A percentile compares a stretch with the other conserved stretches of the same genome.
phyloP scores from a whole-genome alignment of 306 rosid species.

The Fagus sylvatica region DNA sequence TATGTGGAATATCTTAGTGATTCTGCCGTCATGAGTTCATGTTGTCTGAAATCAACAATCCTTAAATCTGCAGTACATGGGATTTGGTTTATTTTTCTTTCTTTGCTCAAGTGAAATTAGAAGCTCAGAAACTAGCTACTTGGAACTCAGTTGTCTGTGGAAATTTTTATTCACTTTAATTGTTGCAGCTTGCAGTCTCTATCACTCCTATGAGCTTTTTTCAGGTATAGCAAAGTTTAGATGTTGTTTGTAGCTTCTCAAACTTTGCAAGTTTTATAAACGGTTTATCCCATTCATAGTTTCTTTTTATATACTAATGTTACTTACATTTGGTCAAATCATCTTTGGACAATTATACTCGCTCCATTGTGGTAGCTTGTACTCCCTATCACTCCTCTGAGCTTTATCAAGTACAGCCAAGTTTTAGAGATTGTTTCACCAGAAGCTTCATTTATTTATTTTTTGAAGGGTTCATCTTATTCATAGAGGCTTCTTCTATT shows the following conservation, averaged over 20 bases:
- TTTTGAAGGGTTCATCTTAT: neutral
- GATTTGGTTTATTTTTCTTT: too few species aligned
- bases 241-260: neutral
- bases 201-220: neutral
- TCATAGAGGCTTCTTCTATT: neutral
- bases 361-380: neutral
- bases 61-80: too few species aligned
- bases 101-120: too few species aligned
- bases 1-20: too few species aligned
- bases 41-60: too few species aligned
- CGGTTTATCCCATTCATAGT: neutral
- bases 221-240: neutral
- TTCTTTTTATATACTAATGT: neutral
- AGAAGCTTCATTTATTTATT: neutral
- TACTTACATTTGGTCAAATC: neutral
- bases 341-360: neutral
- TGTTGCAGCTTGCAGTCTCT: neutral
- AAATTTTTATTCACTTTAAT: neutral
- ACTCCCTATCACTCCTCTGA: neutral
- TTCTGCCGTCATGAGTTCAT: too few species aligned
- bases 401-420: neutral
- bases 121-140: too few species aligned
- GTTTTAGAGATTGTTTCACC: neutral
- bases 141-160: too few species aligned
- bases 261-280: neutral